phyloP scores from a whole-genome alignment of 177 flowering plant genomes.

The Vitis hybrid region DNA sequence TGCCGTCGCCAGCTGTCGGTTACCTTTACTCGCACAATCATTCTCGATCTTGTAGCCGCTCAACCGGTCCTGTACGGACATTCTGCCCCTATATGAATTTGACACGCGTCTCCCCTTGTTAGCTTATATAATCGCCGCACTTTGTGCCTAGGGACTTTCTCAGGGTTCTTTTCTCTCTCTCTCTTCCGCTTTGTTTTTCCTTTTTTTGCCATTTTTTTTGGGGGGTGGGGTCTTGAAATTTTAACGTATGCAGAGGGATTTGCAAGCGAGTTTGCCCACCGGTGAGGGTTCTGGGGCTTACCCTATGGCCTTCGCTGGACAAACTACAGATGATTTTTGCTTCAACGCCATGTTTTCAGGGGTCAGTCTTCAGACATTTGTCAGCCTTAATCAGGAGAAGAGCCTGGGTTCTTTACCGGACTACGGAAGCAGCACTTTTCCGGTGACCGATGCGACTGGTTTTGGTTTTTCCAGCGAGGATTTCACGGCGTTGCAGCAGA shows the following conservation, averaged over 20 bases:
- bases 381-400: neutral
- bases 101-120: slow-evolving; percentile 7
- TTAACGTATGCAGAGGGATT: too few species aligned
- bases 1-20: slow-evolving; percentile 1
- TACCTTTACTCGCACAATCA: slow-evolving; percentile 2
- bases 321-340: neutral
- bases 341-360: slow-evolving; percentile 17
- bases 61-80: neutral
- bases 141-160: neutral
- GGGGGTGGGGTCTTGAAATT: too few species aligned
- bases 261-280: too few species aligned
- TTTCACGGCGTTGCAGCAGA: slow-evolving; percentile 4
- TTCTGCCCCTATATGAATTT: neutral
- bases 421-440: neutral
- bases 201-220: too few species aligned
- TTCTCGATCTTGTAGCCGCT: slow-evolving; percentile 7
- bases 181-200: neutral
- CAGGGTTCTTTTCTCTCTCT: neutral
- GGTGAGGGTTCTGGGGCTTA: too few species aligned
- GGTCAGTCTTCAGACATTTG: slow-evolving; percentile 14
- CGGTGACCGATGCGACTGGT: neutral
- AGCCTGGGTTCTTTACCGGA: neutral
- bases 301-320: too few species aligned
- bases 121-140: slow-evolving; percentile 2
- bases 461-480: slow-evolving; percentile 8